Evolutionary conservation across 1,284 basidiomycete genomes (phyloP), one percentile per base, ranked within the genome.

Genomic region (Apiotrichum gamsii): DNA sequence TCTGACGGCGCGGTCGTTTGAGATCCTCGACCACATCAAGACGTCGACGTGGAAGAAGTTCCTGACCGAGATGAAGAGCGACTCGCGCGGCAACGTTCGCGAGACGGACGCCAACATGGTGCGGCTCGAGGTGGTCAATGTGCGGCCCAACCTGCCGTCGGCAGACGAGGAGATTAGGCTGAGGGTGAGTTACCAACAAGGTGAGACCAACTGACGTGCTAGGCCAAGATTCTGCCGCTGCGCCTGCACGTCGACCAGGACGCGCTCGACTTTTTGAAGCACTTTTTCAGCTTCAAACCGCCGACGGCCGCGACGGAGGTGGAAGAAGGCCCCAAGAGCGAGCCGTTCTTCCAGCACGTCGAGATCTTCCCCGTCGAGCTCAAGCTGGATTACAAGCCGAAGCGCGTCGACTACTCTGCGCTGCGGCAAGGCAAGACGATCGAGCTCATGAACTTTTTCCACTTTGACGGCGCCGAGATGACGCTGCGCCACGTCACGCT

Each of bases 361-460:
- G 67, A 71, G 52, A 69, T 72, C 44, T 71, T 93, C 65, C 89
- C 94, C 0, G 67, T 80, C 59, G 74, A 76, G 56, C 75, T 98
- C 58, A 97, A 96, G 74, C 77, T 98, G 9, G 94, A 99, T 68
- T 99, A 98, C 72, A 98, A 99, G 71, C 94, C 95, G 38, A 89
- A 96, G 51, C 82, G 93, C 5, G 90, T 98, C 20, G 90, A 98
- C 70, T 95, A 96, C 69, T 76, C 82, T 49, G 93, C 91, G n/a
- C 75, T 97, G 40, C 80, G 84, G 15, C 85, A 93, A 60, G 95
- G 95, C 13, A 82, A 80, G 66, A 91, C 90, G 0, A 94, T 95
- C 52, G 95, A 98, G 67, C 74, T 98, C 47, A 97, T 98, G 94
- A 99, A 99, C 69, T 97, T 98, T 69, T 98, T 99, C 83, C 93